Evolutionary conservation across 78 protist species (phyloP).

Genomic region (Bodo saltans): DNA sequence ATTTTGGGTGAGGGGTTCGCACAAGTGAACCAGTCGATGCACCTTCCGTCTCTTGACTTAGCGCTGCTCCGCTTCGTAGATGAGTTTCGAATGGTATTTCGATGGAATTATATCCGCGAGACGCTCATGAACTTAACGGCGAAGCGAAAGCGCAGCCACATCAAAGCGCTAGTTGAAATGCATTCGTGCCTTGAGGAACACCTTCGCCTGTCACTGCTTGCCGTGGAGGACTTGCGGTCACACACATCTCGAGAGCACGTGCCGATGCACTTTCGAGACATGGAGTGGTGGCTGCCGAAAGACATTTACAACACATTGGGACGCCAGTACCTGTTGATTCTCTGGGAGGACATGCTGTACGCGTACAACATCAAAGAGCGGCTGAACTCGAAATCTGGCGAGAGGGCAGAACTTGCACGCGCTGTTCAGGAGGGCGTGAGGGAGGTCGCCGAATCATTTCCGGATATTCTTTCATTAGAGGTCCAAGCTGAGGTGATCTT

Average conservation of each 20-base stretch:
- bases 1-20: conserved; percentile 26
- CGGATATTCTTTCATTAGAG: too few species aligned
- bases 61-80: not conserved
- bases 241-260: not conserved
- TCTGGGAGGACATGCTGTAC: not conserved
- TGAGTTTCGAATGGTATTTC: not conserved
- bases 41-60: not conserved
- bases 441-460: too few species aligned
- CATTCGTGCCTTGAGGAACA: not conserved
- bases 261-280: not conserved
- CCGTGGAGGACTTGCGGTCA: not conserved
- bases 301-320: not conserved
- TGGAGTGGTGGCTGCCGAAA: not conserved
- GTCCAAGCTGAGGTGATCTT: too few species aligned
- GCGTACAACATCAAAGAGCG: too few species aligned
- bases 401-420: too few species aligned
- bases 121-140: too few species aligned
- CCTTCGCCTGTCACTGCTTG: not conserved
- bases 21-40: not conserved
- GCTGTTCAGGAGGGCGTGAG: too few species aligned
- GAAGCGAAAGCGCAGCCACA: not conserved
- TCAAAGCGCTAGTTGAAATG: not conserved
- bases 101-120: not conserved
- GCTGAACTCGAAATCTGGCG: too few species aligned
- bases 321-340: not conserved